A percentile compares a stretch with the other conserved stretches of the same genome.
Evolutionary conservation across 2,329 filamentous ascomycete species (phyloP).

Genomic region (Claviceps africana): DNA sequence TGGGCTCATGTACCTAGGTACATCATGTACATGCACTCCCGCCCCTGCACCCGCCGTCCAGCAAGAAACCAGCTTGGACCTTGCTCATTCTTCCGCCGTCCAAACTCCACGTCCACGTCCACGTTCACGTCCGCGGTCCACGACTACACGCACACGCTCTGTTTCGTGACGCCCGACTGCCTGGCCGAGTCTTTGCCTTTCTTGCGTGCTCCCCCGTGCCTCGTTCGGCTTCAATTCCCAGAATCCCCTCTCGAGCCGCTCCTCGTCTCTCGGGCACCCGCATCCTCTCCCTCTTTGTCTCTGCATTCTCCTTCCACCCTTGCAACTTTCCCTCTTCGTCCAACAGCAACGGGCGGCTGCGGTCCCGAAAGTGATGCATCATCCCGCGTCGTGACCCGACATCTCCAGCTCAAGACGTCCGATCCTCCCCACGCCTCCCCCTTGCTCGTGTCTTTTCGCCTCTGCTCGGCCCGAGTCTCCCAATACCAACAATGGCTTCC

Average conservation of each 20-base stretch:
- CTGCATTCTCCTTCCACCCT: neutral
- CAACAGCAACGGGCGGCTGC: neutral
- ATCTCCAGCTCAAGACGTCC: neutral
- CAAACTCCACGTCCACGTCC: slow-evolving; percentile 7
- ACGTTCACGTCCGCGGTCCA: slow-evolving; percentile 7
- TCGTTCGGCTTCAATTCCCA: neutral
- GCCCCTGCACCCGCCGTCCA: neutral
- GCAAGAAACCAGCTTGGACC: neutral
- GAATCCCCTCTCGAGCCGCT: neutral
- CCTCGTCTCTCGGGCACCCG: neutral
- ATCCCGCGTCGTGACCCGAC: slow-evolving; percentile 5
- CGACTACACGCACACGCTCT: slow-evolving; percentile 6
- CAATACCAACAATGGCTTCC: slow-evolving; percentile 14
- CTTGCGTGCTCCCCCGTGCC: neutral
- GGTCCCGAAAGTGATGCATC: slow-evolving; percentile 7
- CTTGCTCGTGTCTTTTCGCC: neutral
- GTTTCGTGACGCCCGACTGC: slow-evolving; percentile 6
- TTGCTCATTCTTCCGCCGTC: slow-evolving; percentile 5
- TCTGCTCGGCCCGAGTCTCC: slow-evolving; percentile 5
- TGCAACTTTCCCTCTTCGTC: neutral
- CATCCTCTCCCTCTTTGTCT: neutral
- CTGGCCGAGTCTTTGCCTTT: neutral
- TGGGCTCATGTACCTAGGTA: too few species aligned
- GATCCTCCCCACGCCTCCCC: neutral
- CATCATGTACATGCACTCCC: neutral